A percentile compares a stretch with the other conserved stretches of the same genome.
phyloP scores from a whole-genome alignment of 257 asterid genomes.

The Gentiana dahurica region DNA sequence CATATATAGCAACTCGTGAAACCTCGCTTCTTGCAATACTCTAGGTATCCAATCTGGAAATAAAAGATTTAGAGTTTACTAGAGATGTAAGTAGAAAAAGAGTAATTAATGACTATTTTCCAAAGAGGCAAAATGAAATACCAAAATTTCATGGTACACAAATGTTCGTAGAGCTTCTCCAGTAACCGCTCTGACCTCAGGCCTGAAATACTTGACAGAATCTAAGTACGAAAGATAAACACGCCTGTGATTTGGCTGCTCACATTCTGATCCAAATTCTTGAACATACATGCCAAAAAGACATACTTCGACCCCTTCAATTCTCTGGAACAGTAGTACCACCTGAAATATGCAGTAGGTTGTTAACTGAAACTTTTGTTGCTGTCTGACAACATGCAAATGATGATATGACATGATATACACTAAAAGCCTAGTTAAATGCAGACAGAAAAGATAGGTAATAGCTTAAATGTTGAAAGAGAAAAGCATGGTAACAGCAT shows the following conservation, averaged over 20 bases:
- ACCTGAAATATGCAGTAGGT: constrained; percentile 41
- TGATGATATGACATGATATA: too few relatives aligned
- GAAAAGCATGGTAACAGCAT: too few relatives aligned
- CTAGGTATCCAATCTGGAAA: constrained; percentile 88
- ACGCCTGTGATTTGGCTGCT: constrained; percentile 94
- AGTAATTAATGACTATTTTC: constrained; percentile 2
- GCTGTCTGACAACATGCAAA: too few relatives aligned
- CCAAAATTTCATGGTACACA: constrained; percentile 98
- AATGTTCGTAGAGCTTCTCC: constrained; percentile 99
- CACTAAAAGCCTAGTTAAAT: too few relatives aligned
- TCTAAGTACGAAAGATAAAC: constrained; percentile 97
- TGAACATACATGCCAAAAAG: constrained; percentile 97
- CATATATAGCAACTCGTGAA: constrained; percentile 96
- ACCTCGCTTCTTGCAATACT: constrained; percentile 90
- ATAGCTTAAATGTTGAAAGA: too few relatives aligned
- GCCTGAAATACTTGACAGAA: constrained; percentile 97
- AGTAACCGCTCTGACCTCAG: constrained; percentile 76
- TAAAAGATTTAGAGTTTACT: constrained; percentile 2
- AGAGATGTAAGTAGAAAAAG: constrained; percentile 2
- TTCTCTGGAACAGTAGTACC: constrained; percentile 77
- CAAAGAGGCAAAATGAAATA: constrained; percentile 23
- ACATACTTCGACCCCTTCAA: constrained; percentile 99
- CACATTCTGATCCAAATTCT: constrained; percentile 97
- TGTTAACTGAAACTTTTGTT: too few relatives aligned
- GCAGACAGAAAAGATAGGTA: too few relatives aligned